Evolutionary conservation across 768 basidiomycete species (phyloP).

Genomic region (Symmetrospora coprosmae): DNA sequence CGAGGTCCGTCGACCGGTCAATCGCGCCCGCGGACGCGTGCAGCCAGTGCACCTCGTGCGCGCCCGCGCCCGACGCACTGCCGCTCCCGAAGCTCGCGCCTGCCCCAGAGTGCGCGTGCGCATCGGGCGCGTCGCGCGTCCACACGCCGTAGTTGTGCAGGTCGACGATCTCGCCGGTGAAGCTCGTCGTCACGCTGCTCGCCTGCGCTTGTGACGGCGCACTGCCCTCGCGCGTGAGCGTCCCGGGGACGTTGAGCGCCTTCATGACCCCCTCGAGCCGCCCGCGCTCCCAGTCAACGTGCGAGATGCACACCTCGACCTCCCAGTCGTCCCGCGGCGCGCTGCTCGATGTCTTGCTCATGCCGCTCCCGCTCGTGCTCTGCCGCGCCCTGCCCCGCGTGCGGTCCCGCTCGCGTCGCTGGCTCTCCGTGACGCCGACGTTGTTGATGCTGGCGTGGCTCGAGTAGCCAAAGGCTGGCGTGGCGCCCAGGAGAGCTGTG

Average conservation of each 20-base stretch:
- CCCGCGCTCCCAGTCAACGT: slow-evolving; percentile 2
- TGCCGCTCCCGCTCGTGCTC: background rate
- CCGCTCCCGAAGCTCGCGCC: background rate
- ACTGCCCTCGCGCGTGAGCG: no score
- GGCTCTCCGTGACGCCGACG: no score
- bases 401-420: no score
- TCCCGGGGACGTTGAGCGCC: slow-evolving; percentile 27
- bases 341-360: slow-evolving; percentile 14
- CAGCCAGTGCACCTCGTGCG: no score
- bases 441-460: no score
- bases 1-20: slow-evolving; percentile 23
- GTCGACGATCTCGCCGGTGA: slow-evolving; percentile 26
- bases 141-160: slow-evolving; percentile 23
- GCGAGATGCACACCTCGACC: slow-evolving; percentile 24
- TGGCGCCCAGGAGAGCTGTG: background rate
- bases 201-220: background rate
- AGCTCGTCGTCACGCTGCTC: slow-evolving; percentile 26
- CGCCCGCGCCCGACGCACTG: no score
- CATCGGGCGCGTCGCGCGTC: background rate
- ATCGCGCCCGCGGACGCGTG: background rate
- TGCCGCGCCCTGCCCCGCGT: no score
- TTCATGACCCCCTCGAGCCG: slow-evolving; percentile 26
- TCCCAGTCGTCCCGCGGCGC: background rate
- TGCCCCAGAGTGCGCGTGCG: background rate
- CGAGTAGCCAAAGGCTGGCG: slow-evolving; percentile 5